Evolutionary conservation across 208 protist genomes (phyloP).

Genomic region (Leishmania lainsoni): DNA sequence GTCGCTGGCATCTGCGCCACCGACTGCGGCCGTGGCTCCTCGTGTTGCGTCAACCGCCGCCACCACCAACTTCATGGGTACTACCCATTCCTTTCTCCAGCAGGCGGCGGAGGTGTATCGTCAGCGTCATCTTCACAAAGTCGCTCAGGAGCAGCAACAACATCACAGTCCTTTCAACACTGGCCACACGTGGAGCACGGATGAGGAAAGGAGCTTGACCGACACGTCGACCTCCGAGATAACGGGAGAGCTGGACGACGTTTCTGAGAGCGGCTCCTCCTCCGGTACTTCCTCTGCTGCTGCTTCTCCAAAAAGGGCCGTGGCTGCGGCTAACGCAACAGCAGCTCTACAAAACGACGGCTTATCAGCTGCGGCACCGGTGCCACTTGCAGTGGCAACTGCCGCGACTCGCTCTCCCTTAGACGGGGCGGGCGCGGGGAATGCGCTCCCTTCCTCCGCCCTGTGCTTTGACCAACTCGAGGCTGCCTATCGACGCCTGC

Average conservation of each 20-base stretch:
- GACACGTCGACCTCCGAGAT: slow-evolving; percentile 25
- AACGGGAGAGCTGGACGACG: slow-evolving; percentile 6
- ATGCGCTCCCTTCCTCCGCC: slow-evolving; percentile 4
- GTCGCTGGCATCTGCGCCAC: not conserved
- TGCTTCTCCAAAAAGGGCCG: not conserved
- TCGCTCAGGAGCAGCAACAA: slow-evolving; percentile 12
- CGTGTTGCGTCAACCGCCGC: not conserved
- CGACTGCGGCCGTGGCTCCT: not conserved
- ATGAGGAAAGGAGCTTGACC: slow-evolving; percentile 2
- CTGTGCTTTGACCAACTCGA: slow-evolving; percentile 35
- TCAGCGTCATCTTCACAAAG: slow-evolving; percentile 17
- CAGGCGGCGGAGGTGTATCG: slow-evolving; percentile 34
- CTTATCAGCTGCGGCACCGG: not conserved
- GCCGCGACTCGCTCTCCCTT: not conserved
- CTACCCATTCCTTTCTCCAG: slow-evolving; percentile 38
- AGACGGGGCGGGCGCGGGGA: not conserved
- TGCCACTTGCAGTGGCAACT: not conserved
- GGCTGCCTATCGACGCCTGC: slow-evolving; percentile 30
- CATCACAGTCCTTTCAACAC: slow-evolving; percentile 20
- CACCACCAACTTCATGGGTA: slow-evolving; percentile 1
- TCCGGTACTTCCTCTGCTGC: slow-evolving; percentile 4
- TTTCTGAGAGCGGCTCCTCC: not conserved
- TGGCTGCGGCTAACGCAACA: not conserved
- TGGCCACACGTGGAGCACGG: not conserved
- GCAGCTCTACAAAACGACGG: slow-evolving; percentile 3